phyloP scores from a whole-genome alignment of 768 basidiomycete species.

The Cantharellus cinnabarinus region DNA sequence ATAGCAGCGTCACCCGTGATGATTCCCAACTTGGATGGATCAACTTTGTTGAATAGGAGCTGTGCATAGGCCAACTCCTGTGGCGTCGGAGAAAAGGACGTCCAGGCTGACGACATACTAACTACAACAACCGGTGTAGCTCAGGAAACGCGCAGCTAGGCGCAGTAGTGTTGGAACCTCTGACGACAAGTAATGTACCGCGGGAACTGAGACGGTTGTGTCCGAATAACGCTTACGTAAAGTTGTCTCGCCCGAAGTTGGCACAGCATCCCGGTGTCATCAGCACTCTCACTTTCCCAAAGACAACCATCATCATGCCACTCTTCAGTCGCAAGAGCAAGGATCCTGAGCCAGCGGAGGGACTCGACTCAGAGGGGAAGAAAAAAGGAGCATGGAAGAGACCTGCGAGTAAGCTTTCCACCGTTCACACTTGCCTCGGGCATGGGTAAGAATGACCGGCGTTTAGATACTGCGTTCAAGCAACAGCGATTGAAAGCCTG shows the following conservation, averaged over 20 bases:
- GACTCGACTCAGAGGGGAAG: conserved; percentile 18
- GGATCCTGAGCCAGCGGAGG: too few species aligned
- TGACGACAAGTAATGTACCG: too few species aligned
- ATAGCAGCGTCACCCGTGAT: conserved; percentile 84
- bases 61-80: conserved; percentile 39
- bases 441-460: conserved; percentile 8
- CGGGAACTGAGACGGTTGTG: too few species aligned
- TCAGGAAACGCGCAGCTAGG: too few species aligned
- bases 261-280: too few species aligned
- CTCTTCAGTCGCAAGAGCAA: too few species aligned
- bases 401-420: conserved; percentile 49
- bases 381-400: conserved; percentile 72
- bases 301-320: too few species aligned
- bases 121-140: too few species aligned
- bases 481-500: conserved; percentile 98
- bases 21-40: conserved; percentile 61
- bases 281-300: too few species aligned
- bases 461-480: conserved; percentile 88
- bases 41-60: conserved; percentile 51
- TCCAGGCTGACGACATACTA: neutral
- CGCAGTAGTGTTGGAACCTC: too few species aligned
- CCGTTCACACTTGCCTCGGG: conserved; percentile 6
- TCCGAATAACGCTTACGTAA: too few species aligned
- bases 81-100: conserved; percentile 27
- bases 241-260: too few species aligned